Evolutionary conservation across 2,329 filamentous ascomycete species (phyloP).

Genomic region (Phaeosphaeriaceae sp.): DNA sequence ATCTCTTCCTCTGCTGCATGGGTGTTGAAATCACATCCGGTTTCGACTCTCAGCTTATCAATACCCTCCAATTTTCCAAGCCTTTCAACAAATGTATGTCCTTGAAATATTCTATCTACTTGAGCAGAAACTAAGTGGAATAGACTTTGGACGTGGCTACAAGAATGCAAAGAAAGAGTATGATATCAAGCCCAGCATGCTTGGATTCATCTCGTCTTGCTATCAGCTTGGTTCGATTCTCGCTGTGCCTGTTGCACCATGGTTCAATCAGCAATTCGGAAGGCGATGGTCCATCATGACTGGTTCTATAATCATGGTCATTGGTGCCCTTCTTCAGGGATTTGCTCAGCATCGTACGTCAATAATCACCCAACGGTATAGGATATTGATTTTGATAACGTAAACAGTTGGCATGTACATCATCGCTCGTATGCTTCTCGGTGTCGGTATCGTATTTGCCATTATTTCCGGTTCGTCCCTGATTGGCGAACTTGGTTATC

Average conservation of each 20-base stretch:
- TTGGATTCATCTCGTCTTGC: slow-evolving; percentile 45
- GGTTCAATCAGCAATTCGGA: slow-evolving; percentile 53
- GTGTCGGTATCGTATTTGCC: slow-evolving; percentile 65
- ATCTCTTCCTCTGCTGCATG: slow-evolving; percentile 46
- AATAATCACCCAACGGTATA: background rate
- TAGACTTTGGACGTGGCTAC: slow-evolving; percentile 42
- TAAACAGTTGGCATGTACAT: slow-evolving; percentile 62
- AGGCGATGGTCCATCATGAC: slow-evolving; percentile 63
- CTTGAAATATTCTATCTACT: too few species aligned
- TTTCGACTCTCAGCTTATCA: slow-evolving; percentile 48
- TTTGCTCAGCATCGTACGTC: slow-evolving; percentile 46
- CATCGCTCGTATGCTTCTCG: slow-evolving; percentile 64
- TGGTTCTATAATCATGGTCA: slow-evolving; percentile 63
- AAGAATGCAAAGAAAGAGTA: slow-evolving; percentile 18
- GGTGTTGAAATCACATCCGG: slow-evolving; percentile 49
- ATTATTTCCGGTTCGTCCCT: slow-evolving; percentile 65
- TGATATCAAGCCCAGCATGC: slow-evolving; percentile 32
- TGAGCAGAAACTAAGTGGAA: slow-evolving; percentile 8
- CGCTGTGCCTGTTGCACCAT: slow-evolving; percentile 42
- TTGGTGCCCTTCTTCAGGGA: slow-evolving; percentile 66
- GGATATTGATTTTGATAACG: slow-evolving; percentile 6
- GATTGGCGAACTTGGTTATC: slow-evolving; percentile 66
- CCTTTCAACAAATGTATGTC: slow-evolving; percentile 43
- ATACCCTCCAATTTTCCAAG: slow-evolving; percentile 43
- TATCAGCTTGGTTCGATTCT: slow-evolving; percentile 46